Base-by-base conservation (phyloP, 805 yeast genomes). In the Kuraishia capsulata region DNA sequence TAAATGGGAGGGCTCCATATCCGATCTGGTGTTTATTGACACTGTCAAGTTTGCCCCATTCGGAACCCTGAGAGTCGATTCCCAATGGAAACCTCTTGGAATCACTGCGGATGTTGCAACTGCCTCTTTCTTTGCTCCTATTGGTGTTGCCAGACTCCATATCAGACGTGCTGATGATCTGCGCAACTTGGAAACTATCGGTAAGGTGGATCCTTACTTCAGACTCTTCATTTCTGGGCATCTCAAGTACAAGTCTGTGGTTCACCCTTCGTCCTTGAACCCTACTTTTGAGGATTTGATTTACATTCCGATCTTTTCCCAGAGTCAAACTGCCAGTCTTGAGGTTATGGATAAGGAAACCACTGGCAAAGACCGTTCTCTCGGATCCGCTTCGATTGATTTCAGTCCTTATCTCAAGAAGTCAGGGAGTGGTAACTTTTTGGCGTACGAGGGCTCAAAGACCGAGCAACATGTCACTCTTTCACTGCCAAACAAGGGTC, bases 131-230 rank as follows among this genome's bases (percentile, higher is more conserved):
- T 61, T 65, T 46, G 75, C 82, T 11, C 77, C 90, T 30, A 64
- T 84, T 43, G 95, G 90, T 47, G 77, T 76, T 30, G 53, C 78
- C 20, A 73, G 80, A 61, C 50, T 84, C 29, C 77, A 75, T 49
- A 48, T 84, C 36, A 67, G 77, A 42, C 59, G 65, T 25, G 81
- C 79, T 14, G 53, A 53, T 9, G 71, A 74, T 30, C 58, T 78
- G 47, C 62, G 69, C 47, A 64, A 77, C 47, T 59, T 81, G 47
- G 83, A 81, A 47, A 69, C 78, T 13, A 71, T 81, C 37, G 90
- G 92, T 40, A 74, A 71, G 40, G 77, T 82, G 49, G 89, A 84
- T 57, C 92, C 94, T 4, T 83, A 81, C 49, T 76, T 80, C 30
- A 68, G 73, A 42, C 67, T 82, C 8, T 50, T 73, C 28, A 56